These are phyloP conservation scores for Stentor roeselii DNA, from an alignment of 73 alveolate species.

Conservation along the genomic window DNA sequence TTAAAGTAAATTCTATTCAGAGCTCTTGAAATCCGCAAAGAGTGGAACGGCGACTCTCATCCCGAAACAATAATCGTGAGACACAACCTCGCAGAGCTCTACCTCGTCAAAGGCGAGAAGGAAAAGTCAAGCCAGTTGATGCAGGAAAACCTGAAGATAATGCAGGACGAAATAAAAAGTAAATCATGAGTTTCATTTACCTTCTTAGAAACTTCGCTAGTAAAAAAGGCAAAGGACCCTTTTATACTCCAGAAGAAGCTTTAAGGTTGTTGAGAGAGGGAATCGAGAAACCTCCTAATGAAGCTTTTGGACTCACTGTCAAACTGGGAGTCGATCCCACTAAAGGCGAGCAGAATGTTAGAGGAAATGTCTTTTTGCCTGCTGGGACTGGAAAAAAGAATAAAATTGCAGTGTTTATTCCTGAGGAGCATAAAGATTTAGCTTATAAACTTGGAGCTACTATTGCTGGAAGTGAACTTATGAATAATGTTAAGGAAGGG, in stretches of 20 bases:
- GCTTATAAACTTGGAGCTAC: slow-evolving; percentile 77
- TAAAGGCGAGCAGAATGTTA: slow-evolving; percentile 65
- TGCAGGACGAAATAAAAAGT: slow-evolving; percentile 29
- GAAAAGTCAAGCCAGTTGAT: slow-evolving; percentile 51
- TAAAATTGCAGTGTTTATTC: slow-evolving; percentile 53
- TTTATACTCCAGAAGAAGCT: neutral
- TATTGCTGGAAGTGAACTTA: slow-evolving; percentile 41
- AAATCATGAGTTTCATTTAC: too few species aligned
- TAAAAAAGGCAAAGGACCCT: neutral
- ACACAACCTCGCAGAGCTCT: slow-evolving; percentile 61
- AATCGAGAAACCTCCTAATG: slow-evolving; percentile 33
- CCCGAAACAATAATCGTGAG: slow-evolving; percentile 61
- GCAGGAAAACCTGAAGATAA: slow-evolving; percentile 32
- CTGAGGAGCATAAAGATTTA: slow-evolving; percentile 27
- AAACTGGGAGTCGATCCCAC: slow-evolving; percentile 64
- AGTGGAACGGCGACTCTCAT: slow-evolving; percentile 47
- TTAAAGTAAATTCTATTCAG: slow-evolving; percentile 24
- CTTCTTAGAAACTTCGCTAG: neutral
- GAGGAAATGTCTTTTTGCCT: slow-evolving; percentile 70
- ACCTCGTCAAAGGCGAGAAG: slow-evolving; percentile 34
- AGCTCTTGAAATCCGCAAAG: slow-evolving; percentile 45
- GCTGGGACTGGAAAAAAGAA: slow-evolving; percentile 55
- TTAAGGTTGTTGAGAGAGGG: neutral
- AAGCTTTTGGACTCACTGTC: slow-evolving; percentile 45
- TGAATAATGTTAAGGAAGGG: slow-evolving; percentile 43